A percentile compares a stretch with the other conserved stretches of the same genome.
phyloP scores from a whole-genome alignment of 208 protist genomes.

The Wallacemonas sp. region DNA sequence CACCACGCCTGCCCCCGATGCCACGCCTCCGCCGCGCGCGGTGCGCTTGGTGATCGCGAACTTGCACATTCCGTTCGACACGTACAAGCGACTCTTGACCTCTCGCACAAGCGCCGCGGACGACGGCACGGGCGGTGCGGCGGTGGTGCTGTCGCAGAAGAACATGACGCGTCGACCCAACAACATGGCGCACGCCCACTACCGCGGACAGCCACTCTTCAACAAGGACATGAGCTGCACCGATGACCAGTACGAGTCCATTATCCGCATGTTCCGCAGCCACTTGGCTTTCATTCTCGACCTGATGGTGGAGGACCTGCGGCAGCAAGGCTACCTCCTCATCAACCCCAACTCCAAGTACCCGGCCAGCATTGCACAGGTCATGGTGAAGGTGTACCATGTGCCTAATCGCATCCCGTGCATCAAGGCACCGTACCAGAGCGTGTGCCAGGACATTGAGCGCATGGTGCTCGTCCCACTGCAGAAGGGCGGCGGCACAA shows the following conservation, averaged over 20 bases:
- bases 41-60: constrained; percentile 69
- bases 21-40: background rate
- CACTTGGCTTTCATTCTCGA: constrained; percentile 41
- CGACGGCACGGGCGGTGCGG: constrained; percentile 17
- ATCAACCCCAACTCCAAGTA: constrained; percentile 31
- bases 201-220: constrained; percentile 68
- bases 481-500: constrained; percentile 20
- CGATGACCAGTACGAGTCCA: constrained; percentile 62
- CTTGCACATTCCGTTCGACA: constrained; percentile 51
- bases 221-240: constrained; percentile 55
- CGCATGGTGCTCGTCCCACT: constrained; percentile 35
- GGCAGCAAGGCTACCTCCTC: constrained; percentile 38
- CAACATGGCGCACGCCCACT: constrained; percentile 11
- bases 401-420: constrained; percentile 36
- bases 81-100: constrained; percentile 23
- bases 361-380: constrained; percentile 24
- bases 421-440: constrained; percentile 41
- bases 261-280: constrained; percentile 54
- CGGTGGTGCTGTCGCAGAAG: constrained; percentile 2
- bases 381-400: constrained; percentile 30
- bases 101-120: constrained; percentile 16
- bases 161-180: constrained; percentile 17
- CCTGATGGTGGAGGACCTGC: constrained; percentile 42
- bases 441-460: constrained; percentile 42
- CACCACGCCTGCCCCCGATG: background rate